Base-by-base conservation (phyloP, 352 stramenopile species). In the Globisporangium middletonii region DNA sequence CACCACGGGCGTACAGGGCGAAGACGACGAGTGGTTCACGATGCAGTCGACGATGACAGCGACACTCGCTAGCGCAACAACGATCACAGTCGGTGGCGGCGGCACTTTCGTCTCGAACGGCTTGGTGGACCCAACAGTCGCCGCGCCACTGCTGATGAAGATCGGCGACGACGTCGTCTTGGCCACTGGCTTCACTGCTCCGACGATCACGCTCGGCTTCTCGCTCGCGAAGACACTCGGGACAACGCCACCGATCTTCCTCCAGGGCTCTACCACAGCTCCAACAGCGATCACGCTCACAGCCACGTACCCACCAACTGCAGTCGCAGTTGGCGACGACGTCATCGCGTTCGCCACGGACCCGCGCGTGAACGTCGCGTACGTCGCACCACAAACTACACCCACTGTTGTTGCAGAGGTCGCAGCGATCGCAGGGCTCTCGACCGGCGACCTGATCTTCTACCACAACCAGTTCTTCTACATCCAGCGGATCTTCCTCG, bases 391-490 rank as follows among this genome's bases (percentile, higher is more conserved):
- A 23, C 23, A 23, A 0, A 23, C 23, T 0, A 23, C 23, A 0
- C 23, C 23, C 23, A 23, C 26, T 37, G 13, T 19, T 51, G 2
- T 23, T 18, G 26, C 23, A 9, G 48, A 27, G 15, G 16, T 27
- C 3, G 15, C 0, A 42, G 27, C 13, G 4, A 9, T 19, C 46
- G 5, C 50, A 28, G 7, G 9, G 0, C 30, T 66, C 7, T 7
- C 27, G 2, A 62, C 60, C 4, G 73, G 75, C 1, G 42, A 77
- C n/a, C 37, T 67, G 1, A 16, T 89, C 3, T 89, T 87, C 57
- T 83, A 68, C 54, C 64, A 84, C 41, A 89, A 89, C 59, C 66
- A 78, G 46, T 86, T 89, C 46, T 89, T 79, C 64, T 73, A 44
- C 11, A 53, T 73, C 8, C 68, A 71, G 44, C 8, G 64, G 12